A percentile compares a stretch with the other conserved stretches of the same genome.
These are phyloP conservation scores for Yamadazyma phyllophila DNA, from an alignment of 805 yeast genomes.

Conservation along the genomic window DNA sequence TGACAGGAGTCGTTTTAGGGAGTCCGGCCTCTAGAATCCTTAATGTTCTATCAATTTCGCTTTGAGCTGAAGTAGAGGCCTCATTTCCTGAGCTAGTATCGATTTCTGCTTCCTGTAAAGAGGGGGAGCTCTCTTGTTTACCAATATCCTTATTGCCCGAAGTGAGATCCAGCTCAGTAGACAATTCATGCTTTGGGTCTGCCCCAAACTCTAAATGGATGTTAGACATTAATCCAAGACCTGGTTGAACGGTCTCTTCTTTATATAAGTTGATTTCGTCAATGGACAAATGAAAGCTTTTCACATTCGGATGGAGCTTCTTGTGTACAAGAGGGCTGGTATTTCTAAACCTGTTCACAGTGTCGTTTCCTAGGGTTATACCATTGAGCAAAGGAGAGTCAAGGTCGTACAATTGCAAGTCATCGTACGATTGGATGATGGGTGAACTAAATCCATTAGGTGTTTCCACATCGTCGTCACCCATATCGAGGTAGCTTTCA, in stretches of 20 bases:
- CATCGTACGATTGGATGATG: conserved; percentile 12
- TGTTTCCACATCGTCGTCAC: conserved; percentile 3
- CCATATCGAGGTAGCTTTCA: conserved; percentile 27
- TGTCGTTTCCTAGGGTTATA: conserved; percentile 28
- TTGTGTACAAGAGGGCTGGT: conserved; percentile 9
- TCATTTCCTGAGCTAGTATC: not conserved
- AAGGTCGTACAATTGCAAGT: conserved; percentile 24
- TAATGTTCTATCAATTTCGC: conserved; percentile 6
- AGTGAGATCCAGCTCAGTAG: too few relatives aligned
- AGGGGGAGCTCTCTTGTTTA: not conserved
- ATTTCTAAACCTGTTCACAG: conserved; percentile 11
- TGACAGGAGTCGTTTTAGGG: not conserved
- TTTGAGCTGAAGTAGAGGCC: not conserved
- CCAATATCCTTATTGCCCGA: not conserved
- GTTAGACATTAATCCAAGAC: conserved; percentile 5
- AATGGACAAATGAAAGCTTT: conserved; percentile 14
- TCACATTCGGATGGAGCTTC: conserved; percentile 8
- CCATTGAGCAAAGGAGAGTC: conserved; percentile 35
- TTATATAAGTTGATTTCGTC: conserved; percentile 13
- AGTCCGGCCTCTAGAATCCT: conserved; percentile 1
- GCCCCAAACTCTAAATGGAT: conserved; percentile 1
- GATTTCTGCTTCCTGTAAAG: not conserved
- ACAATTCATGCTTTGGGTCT: too few relatives aligned
- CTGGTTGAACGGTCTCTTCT: not conserved
- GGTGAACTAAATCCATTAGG: conserved; percentile 8